Conservation (phyloP, 83 land plant species). For the Picea abies region DNA sequence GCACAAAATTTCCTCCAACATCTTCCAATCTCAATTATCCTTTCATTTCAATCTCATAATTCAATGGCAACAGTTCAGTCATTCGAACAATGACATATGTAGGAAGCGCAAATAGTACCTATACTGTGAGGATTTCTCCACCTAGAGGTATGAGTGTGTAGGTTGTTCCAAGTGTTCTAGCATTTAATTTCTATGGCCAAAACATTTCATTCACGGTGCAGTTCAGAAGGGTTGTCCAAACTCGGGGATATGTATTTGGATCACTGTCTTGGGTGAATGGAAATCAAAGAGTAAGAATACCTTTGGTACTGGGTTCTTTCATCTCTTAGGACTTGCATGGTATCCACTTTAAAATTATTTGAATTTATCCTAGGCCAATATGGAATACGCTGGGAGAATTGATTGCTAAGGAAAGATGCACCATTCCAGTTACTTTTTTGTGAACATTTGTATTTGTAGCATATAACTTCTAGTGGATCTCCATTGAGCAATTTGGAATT, state of each 20-base stretch:
- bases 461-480: no score
- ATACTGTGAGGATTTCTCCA: constrained; percentile 32
- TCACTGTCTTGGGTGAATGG: constrained; percentile 43
- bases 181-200: constrained; percentile 39
- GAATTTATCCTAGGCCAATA: no score
- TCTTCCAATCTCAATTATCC: no score
- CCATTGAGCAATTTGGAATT: no score
- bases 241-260: constrained; percentile 48
- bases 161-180: constrained; percentile 36
- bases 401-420: no score
- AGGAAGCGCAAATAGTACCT: constrained; percentile 36
- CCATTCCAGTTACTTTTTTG: no score
- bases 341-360: no score
- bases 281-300: constrained; percentile 27
- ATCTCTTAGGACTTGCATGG: no score
- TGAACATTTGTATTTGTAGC: no score
- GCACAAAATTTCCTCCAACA: no score
- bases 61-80: constrained; percentile 28
- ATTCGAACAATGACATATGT: constrained; percentile 61
- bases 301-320: constrained; percentile 29
- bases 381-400: no score
- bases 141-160: constrained; percentile 42
- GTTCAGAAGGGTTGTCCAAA: constrained; percentile 26
- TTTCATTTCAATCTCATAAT: no score
- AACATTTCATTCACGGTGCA: constrained; percentile 44